These are phyloP conservation scores for Porphyrellus sp. DNA, from an alignment of 1,284 basidiomycete genomes.

Conservation along the genomic window DNA sequence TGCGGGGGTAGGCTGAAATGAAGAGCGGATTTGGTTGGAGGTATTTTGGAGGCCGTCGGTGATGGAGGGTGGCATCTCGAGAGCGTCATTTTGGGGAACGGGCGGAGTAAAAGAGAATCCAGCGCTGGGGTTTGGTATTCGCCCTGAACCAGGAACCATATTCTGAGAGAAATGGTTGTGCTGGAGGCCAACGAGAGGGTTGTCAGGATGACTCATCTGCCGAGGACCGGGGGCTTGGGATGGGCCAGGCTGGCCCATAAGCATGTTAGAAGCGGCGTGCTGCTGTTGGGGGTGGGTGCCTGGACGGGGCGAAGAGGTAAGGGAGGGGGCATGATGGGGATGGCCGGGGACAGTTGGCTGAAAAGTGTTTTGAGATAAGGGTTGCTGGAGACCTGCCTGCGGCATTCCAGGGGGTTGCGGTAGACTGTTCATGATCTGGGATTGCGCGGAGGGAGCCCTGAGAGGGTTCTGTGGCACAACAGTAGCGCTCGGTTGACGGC, in stretches of 20 bases:
- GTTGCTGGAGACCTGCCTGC: constrained; percentile 37
- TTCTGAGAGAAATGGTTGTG: constrained; percentile 42
- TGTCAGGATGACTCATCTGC: constrained; percentile 46
- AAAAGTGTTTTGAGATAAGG: constrained; percentile 46
- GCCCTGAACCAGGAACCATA: constrained; percentile 34
- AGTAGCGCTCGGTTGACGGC: constrained; percentile 36
- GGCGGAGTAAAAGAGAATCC: constrained; percentile 42
- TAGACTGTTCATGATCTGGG: constrained; percentile 51
- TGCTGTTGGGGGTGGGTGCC: constrained; percentile 41
- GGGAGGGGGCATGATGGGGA: constrained; percentile 38
- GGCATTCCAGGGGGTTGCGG: constrained; percentile 43
- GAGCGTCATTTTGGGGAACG: constrained; percentile 39
- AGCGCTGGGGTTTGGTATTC: constrained; percentile 39
- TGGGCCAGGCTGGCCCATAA: constrained; percentile 43
- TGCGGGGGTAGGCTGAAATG: constrained; percentile 54
- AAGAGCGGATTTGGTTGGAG: constrained; percentile 37
- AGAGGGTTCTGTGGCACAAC: constrained; percentile 40
- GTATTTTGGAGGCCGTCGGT: constrained; percentile 42
- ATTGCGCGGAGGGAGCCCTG: constrained; percentile 40
- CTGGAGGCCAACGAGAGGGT: constrained; percentile 45
- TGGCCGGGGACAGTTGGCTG: constrained; percentile 34
- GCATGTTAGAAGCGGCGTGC: constrained; percentile 39
- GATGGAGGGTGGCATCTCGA: constrained; percentile 40
- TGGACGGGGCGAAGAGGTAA: constrained; percentile 48
- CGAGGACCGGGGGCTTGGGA: constrained; percentile 45